These are phyloP conservation scores for Plantago major DNA, from an alignment of 257 asterid genomes.

Conservation along the genomic window DNA sequence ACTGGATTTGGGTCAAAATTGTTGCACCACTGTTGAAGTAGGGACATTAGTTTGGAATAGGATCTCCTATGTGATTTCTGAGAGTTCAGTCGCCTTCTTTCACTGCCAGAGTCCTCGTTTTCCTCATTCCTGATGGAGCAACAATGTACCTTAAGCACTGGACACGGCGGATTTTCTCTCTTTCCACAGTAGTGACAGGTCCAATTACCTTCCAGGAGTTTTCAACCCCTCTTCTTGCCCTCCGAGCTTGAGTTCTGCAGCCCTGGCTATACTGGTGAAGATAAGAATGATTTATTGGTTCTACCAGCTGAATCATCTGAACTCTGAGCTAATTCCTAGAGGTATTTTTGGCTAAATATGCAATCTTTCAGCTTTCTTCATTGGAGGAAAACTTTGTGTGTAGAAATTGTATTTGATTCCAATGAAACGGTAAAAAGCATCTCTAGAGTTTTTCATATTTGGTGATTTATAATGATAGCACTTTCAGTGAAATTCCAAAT, in stretches of 20 bases:
- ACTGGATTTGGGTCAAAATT: slow-evolving; percentile 21
- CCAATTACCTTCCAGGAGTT: slow-evolving; percentile 33
- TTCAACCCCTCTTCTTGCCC: slow-evolving; percentile 39
- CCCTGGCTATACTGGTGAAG: slow-evolving; percentile 28
- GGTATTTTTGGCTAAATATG: slow-evolving; percentile 35
- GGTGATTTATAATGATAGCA: neutral
- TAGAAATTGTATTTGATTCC: neutral
- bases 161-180: slow-evolving; percentile 55
- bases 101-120: slow-evolving; percentile 46
- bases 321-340: slow-evolving; percentile 28
- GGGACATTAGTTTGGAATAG: slow-evolving; percentile 62
- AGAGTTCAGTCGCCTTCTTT: slow-evolving; percentile 31
- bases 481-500: neutral
- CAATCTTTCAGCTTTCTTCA: neutral
- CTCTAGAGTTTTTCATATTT: neutral
- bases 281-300: slow-evolving; percentile 31
- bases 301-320: slow-evolving; percentile 26
- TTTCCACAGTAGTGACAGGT: slow-evolving; percentile 37
- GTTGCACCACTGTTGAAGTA: slow-evolving; percentile 26
- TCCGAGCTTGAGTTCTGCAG: slow-evolving; percentile 72
- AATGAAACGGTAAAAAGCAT: neutral
- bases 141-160: slow-evolving; percentile 19
- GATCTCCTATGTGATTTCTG: slow-evolving; percentile 31
- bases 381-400: neutral
- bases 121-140: slow-evolving; percentile 42